Evolutionary conservation across 768 basidiomycete species (phyloP).

Genomic region (Xerocomellus intermedius): DNA sequence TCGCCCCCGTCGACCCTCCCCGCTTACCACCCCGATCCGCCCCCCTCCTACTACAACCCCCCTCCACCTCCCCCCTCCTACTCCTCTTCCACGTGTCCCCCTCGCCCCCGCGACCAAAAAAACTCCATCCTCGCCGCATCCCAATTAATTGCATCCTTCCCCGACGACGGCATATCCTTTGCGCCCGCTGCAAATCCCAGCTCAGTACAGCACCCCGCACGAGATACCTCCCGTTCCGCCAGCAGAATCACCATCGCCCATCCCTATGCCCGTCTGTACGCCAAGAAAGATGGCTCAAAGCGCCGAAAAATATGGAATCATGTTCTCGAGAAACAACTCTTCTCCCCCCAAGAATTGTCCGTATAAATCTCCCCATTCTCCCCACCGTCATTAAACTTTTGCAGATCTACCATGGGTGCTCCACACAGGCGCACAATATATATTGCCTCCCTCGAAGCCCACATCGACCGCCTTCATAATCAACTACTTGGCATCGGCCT

Average conservation of each 20-base stretch:
- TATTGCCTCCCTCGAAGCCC: constrained; percentile 68
- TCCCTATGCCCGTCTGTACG: constrained; percentile 68
- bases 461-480: constrained; percentile 65
- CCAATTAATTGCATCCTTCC: constrained; percentile 14
- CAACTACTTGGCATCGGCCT: constrained; percentile 52
- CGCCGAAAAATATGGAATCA: constrained; percentile 78
- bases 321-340: constrained; percentile 69
- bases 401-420: constrained; percentile 63
- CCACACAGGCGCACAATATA: constrained; percentile 70
- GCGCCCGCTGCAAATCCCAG: background rate
- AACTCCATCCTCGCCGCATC: background rate
- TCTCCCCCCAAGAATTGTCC: constrained; percentile 65
- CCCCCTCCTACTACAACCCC: constrained; percentile 10
- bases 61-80: constrained; percentile 1
- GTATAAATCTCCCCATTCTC: constrained; percentile 17
- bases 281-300: constrained; percentile 61
- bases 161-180: constrained; percentile 26
- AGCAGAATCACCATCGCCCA: constrained; percentile 46
- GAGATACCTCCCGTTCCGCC: constrained; percentile 17
- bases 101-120: constrained; percentile 2
- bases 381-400: too few relatives aligned
- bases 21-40: constrained; percentile 9
- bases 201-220: constrained; percentile 17
- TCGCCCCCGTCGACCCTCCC: constrained; percentile 1
- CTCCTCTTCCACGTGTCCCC: background rate